Evolutionary conservation across 225 moss, liverwort and hornwort genomes (phyloP), one percentile per base, ranked within the genome.

Genomic region (Takakia lepidozioides): DNA sequence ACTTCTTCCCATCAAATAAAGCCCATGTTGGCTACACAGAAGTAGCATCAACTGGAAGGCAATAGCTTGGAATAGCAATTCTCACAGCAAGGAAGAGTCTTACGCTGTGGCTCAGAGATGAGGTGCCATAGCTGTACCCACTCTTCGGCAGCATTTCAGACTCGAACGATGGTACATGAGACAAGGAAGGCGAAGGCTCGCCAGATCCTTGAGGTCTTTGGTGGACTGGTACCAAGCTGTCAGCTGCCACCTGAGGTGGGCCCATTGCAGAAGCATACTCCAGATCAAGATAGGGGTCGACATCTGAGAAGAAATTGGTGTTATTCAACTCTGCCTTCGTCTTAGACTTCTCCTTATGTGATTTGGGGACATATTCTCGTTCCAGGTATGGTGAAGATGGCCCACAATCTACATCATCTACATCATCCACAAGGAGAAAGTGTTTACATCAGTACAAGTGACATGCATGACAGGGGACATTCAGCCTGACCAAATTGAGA

Each of bases 211-310:
- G 61, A 0, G 73, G 65, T 28, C 59, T 43, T 11, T 84, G 73
- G 51, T 86, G 93, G 22, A 86, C 82, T 8, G 93, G 93, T 0
- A 95, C 90, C 8, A 90, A 61, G 37, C 86, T 90, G 46, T 89
- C 90, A 5, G 76, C 75, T 1, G 54, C 74, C 8, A 48, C 42
- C 8, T 35, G 29, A 37, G 71, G 27, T 11, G 66, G 62, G 1
- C 65, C 86, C 1, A 84, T 65, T 2, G 67, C 70, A 1, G 84
- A 51, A 14, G 64, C 84, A 37, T 71, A 84, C 40, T 90, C 90
- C 27, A 95, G 72, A 40, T 90, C 84, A 9, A 87, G 57, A 50
- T 84, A 95, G 0, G 84, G 89, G 48, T 95, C 79, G 30, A 90
- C 75, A 29, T 84, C 90, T 0, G 76, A 72, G 49, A 89, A 95